Percentiles rank a stretch among this genome's conserved stretches.
phyloP scores from a whole-genome alignment of 2,329 filamentous ascomycete genomes.

The Macrophomina phaseolina region DNA sequence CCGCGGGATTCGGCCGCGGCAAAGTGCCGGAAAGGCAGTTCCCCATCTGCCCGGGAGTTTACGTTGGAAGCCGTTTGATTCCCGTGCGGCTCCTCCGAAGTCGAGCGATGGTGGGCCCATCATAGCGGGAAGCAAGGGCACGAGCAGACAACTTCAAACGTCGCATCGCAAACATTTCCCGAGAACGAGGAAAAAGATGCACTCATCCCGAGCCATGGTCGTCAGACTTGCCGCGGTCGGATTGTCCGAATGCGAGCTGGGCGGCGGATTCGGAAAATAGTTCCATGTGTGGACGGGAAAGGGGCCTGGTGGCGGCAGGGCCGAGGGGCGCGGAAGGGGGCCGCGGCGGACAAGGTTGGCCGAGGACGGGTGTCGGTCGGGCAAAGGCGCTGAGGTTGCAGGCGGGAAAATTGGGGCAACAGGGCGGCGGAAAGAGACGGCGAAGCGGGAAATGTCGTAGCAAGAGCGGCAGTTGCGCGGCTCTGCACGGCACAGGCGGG shows the following conservation, averaged over 20 bases:
- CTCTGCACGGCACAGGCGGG: conserved; percentile 4
- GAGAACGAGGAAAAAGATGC: neutral
- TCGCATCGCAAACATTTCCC: conserved; percentile 19
- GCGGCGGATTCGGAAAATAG: neutral
- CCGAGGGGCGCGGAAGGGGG: neutral
- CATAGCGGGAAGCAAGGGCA: neutral
- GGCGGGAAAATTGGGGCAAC: neutral
- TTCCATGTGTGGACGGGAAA: neutral
- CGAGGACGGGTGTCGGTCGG: neutral
- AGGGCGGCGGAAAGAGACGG: neutral
- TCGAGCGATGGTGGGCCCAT: conserved; percentile 6
- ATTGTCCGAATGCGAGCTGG: neutral
- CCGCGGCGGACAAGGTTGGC: neutral
- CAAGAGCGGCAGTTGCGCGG: neutral
- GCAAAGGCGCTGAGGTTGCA: neutral
- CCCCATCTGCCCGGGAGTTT: neutral
- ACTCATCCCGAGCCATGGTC: neutral
- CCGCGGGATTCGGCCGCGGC: conserved; percentile 24
- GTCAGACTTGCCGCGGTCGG: neutral
- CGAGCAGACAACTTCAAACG: conserved; percentile 2
- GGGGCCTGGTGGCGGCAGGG: neutral
- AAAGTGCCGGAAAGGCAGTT: conserved; percentile 2
- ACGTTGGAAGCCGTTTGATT: neutral
- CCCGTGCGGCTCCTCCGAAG: neutral
- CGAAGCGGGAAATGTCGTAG: neutral